Conservation (phyloP, 73 alveolate species). For the Paramecium biaurelia region DNA sequence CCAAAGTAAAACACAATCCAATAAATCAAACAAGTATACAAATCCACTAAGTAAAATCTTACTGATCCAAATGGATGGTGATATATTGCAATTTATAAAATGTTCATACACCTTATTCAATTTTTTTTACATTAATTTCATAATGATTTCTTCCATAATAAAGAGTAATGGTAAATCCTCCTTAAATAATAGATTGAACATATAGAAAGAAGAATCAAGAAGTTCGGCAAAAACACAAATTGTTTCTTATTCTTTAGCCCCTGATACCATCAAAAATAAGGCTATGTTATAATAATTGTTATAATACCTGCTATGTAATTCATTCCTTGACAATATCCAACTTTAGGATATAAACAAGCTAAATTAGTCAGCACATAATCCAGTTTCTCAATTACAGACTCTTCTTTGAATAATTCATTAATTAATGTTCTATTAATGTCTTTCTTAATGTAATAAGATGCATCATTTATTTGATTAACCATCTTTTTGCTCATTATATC, state of each 20-base stretch:
- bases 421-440: constrained; percentile 6
- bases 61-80: background rate
- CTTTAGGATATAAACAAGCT: background rate
- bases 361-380: background rate
- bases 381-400: background rate
- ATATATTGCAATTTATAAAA: background rate
- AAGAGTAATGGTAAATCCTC: background rate
- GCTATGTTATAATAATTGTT: background rate
- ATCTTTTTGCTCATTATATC: background rate
- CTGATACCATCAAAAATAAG: constrained; percentile 17
- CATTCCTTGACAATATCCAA: constrained; percentile 50
- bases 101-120: background rate
- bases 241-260: background rate
- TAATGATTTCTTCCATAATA: background rate
- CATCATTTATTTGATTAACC: background rate
- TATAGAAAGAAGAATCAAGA: background rate
- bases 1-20: background rate
- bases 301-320: constrained; percentile 23
- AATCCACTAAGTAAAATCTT: constrained; percentile 5
- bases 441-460: background rate
- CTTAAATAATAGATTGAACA: background rate
- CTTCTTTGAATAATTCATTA: background rate
- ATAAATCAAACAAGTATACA: background rate
- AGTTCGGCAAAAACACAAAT: background rate
- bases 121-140: background rate